phyloP scores from a whole-genome alignment of 31 red algal genomes.

The Endocladia muricata region DNA sequence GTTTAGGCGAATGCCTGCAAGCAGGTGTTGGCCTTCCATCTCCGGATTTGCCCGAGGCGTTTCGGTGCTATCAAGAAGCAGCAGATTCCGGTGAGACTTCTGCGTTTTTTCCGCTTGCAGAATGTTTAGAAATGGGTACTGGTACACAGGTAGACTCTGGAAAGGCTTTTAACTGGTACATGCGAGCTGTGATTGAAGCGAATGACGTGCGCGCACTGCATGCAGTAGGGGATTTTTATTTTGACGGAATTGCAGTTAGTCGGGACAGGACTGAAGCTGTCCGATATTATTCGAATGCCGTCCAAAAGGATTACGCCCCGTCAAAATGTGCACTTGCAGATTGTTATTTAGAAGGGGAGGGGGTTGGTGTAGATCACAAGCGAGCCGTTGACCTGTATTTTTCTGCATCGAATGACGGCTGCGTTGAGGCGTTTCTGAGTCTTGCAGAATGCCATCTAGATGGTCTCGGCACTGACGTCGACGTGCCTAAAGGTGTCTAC shows the following conservation, averaged over 20 bases:
- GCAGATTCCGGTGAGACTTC: background rate
- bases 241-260: slow-evolving; percentile 15
- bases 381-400: slow-evolving; percentile 16
- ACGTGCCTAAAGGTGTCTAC: slow-evolving; percentile 12
- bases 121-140: slow-evolving; percentile 4
- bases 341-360: slow-evolving; percentile 12
- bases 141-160: background rate
- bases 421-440: slow-evolving; percentile 7
- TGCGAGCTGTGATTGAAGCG: background rate
- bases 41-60: background rate
- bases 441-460: slow-evolving; percentile 28
- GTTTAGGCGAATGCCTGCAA: background rate
- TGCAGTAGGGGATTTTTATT: slow-evolving; percentile 34
- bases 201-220: slow-evolving; percentile 20
- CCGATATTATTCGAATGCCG: slow-evolving; percentile 18
- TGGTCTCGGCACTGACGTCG: slow-evolving; percentile 17
- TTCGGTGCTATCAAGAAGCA: background rate
- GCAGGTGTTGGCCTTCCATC: background rate
- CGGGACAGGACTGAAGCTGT: slow-evolving; percentile 19
- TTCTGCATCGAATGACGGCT: slow-evolving; percentile 3
- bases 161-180: slow-evolving; percentile 12
- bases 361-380: background rate
- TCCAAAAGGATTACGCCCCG: background rate
- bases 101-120: slow-evolving; percentile 15
- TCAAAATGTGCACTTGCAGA: slow-evolving; percentile 21